Percentiles rank a stretch among this genome's conserved stretches.
phyloP scores from a whole-genome alignment of 306 rosid species.

The Casuarina equisetifolia region DNA sequence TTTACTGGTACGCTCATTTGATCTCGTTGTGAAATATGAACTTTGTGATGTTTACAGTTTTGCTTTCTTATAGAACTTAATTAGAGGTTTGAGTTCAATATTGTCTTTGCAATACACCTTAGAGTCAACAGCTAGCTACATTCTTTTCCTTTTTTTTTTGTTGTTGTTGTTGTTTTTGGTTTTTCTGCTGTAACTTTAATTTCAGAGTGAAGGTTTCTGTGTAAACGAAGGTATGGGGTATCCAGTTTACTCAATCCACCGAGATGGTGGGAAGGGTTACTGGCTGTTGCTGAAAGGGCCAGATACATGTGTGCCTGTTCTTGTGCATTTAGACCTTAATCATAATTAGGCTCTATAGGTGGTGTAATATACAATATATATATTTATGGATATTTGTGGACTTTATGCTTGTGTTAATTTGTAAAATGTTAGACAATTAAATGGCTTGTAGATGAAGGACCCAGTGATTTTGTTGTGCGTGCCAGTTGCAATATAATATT shows the following conservation, averaged over 20 bases:
- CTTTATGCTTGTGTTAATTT: background rate
- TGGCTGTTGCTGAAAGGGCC: too few species aligned
- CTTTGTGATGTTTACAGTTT: background rate
- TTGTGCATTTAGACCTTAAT: background rate
- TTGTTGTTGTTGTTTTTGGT: background rate
- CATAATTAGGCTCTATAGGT: background rate
- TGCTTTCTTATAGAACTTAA: background rate
- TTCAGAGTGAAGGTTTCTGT: background rate
- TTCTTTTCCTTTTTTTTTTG: background rate
- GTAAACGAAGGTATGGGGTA: background rate
- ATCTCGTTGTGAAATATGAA: background rate
- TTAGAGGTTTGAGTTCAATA: background rate
- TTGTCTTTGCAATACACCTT: background rate
- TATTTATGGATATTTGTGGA: background rate
- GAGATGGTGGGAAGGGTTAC: background rate
- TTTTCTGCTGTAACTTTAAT: background rate
- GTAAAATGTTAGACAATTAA: background rate
- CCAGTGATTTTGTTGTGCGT: background rate
- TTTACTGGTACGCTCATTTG: slow-evolving; percentile 59
- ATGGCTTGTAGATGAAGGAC: background rate
- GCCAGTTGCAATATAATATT: background rate
- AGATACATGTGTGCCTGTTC: background rate
- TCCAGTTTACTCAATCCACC: background rate
- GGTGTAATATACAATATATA: too few species aligned
- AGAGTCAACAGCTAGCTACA: background rate